Evolutionary conservation across 306 rosid species (phyloP).

Genomic region (Gillenia trifoliata): DNA sequence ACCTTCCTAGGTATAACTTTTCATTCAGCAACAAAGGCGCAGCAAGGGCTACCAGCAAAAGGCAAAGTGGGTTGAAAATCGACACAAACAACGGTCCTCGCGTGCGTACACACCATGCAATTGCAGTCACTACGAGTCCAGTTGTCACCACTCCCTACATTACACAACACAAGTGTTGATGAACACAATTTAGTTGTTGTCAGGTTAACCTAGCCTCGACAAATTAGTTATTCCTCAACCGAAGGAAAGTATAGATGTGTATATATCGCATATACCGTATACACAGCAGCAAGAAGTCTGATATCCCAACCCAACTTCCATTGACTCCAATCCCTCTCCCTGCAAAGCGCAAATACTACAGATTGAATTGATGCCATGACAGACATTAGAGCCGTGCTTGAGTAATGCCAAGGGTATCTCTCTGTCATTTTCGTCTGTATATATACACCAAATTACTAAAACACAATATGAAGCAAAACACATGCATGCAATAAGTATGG

Average conservation of each 20-base stretch:
- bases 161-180: not conserved
- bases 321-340: conserved; percentile 44
- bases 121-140: conserved; percentile 26
- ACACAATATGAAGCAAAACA: too few species aligned
- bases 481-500: too few species aligned
- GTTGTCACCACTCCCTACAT: conserved; percentile 50
- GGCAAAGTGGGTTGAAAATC: conserved; percentile 35
- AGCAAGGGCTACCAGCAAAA: conserved; percentile 30
- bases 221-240: too few species aligned
- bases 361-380: conserved; percentile 42
- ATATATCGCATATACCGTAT: too few species aligned
- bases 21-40: conserved; percentile 34
- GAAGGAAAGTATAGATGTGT: too few species aligned
- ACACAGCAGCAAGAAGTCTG: conserved; percentile 42
- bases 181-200: too few species aligned
- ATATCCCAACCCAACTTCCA: conserved; percentile 54
- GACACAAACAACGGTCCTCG: conserved; percentile 53
- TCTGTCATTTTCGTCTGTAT: conserved; percentile 52
- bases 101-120: conserved; percentile 30
- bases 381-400: conserved; percentile 52
- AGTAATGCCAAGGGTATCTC: conserved; percentile 37
- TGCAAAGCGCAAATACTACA: conserved; percentile 28
- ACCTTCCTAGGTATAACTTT: conserved; percentile 32
- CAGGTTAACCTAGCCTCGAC: too few species aligned
- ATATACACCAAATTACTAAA: too few species aligned